Evolutionary conservation across 768 basidiomycete genomes (phyloP).

Genomic region (Pleurotus cornucopiae): DNA sequence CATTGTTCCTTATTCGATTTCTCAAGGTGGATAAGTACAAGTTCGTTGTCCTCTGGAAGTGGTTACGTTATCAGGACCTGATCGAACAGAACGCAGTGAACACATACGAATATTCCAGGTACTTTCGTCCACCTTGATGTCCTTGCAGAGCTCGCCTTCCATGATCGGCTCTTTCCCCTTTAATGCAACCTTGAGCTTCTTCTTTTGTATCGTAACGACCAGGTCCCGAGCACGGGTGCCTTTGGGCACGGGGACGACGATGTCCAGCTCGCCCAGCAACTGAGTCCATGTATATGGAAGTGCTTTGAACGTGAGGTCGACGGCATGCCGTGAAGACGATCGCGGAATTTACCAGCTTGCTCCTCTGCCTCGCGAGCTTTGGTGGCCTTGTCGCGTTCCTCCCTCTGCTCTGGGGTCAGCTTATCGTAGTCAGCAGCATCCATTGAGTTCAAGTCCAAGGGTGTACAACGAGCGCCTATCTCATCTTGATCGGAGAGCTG

Average conservation of each 20-base stretch:
- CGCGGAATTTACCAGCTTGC: slow-evolving; percentile 67
- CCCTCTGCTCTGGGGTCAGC: slow-evolving; percentile 71
- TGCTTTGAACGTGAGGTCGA: slow-evolving; percentile 36
- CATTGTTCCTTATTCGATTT: slow-evolving; percentile 86
- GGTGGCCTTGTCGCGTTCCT: slow-evolving; percentile 64
- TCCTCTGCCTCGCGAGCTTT: slow-evolving; percentile 69
- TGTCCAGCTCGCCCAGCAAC: slow-evolving; percentile 81
- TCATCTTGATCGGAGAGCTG: neutral
- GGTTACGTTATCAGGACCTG: slow-evolving; percentile 2
- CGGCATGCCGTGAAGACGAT: slow-evolving; percentile 9
- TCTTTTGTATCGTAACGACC: slow-evolving; percentile 70
- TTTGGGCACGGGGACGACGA: slow-evolving; percentile 78
- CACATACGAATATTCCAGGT: slow-evolving; percentile 90
- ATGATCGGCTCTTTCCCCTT: slow-evolving; percentile 86
- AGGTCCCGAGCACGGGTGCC: slow-evolving; percentile 84
- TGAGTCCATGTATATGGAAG: slow-evolving; percentile 93
- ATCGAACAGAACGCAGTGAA: neutral
- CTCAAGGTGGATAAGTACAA: slow-evolving; percentile 74
- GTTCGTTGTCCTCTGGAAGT: slow-evolving; percentile 68
- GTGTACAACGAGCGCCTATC: slow-evolving; percentile 9
- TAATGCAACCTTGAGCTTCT: slow-evolving; percentile 75
- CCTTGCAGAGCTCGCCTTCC: slow-evolving; percentile 87
- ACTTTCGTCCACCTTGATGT: slow-evolving; percentile 94
- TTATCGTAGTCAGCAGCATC: slow-evolving; percentile 67
- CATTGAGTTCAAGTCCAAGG: slow-evolving; percentile 19